These are phyloP conservation scores for Filosporella fistucella DNA, from an alignment of 495 filamentous ascomycete genomes.

Conservation along the genomic window DNA sequence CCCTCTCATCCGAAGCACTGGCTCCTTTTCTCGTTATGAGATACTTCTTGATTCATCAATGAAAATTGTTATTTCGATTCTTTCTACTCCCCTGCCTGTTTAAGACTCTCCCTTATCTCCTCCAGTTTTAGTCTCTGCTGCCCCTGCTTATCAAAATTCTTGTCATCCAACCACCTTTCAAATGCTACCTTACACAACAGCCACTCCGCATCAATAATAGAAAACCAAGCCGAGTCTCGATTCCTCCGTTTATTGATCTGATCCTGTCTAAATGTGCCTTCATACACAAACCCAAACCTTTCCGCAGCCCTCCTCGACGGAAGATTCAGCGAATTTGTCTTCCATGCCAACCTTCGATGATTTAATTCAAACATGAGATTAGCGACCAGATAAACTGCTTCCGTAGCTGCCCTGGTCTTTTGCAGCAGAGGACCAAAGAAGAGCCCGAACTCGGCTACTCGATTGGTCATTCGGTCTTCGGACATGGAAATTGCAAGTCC, in stretches of 20 bases:
- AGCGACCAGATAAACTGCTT: conserved; percentile 8
- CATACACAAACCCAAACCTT: conserved; percentile 11
- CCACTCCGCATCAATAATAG: conserved; percentile 15
- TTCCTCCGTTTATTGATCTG: conserved; percentile 16
- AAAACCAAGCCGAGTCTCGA: conserved; percentile 12
- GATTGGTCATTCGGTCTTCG: conserved; percentile 10
- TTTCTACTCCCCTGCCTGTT: conserved; percentile 2
- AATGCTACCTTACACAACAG: conserved; percentile 11
- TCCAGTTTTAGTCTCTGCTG: conserved; percentile 8
- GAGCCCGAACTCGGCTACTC: conserved; percentile 12
- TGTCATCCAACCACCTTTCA: conserved; percentile 13
- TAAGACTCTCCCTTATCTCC: conserved; percentile 13
- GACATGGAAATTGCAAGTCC: conserved; percentile 9
- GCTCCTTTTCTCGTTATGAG: too few relatives aligned
- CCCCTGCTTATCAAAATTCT: conserved; percentile 14
- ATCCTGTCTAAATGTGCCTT: conserved; percentile 13
- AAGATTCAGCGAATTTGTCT: conserved; percentile 15
- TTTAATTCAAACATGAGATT: conserved; percentile 9
- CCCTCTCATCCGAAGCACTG: too few relatives aligned
- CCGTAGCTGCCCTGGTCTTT: conserved; percentile 10
- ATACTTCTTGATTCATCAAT: too few relatives aligned
- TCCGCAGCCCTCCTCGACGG: conserved; percentile 13
- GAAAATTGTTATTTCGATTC: neutral
- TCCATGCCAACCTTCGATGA: conserved; percentile 12
- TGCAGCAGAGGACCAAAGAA: conserved; percentile 10